phyloP scores from a whole-genome alignment of 345 rosid species.

The Triadica sebifera region DNA sequence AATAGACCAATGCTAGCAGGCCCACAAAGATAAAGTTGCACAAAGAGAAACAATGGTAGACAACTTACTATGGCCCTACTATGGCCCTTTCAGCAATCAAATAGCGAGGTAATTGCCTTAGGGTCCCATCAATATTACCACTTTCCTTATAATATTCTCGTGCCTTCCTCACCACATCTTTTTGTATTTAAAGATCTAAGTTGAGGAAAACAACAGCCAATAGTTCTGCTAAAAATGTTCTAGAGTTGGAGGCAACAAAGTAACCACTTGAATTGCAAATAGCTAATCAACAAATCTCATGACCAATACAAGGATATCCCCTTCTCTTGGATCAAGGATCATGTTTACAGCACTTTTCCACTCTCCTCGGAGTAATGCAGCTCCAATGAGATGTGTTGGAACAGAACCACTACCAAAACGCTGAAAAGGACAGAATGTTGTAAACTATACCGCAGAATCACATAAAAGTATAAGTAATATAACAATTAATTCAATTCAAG shows the following conservation, averaged over 20 bases:
- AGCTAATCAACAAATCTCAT: constrained; percentile 10
- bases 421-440: constrained; percentile 35
- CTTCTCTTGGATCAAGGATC: constrained; percentile 97
- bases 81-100: constrained; percentile 89
- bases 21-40: neutral
- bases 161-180: constrained; percentile 46
- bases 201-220: constrained; percentile 41
- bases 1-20: no score
- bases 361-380: constrained; percentile 82
- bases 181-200: constrained; percentile 59
- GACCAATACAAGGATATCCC: constrained; percentile 78
- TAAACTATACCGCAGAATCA: neutral
- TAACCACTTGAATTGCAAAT: constrained; percentile 1
- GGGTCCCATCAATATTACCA: constrained; percentile 80
- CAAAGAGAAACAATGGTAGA: neutral
- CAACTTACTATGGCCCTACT: constrained; percentile 81
- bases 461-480: neutral
- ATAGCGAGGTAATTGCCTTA: constrained; percentile 80
- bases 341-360: constrained; percentile 77
- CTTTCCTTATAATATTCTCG: constrained; percentile 78
- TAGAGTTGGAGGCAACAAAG: neutral
- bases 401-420: constrained; percentile 98
- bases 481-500: neutral
- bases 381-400: constrained; percentile 90
- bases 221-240: neutral